Conservation (phyloP, 345 rosid species). For the Anacardium occidentale region DNA sequence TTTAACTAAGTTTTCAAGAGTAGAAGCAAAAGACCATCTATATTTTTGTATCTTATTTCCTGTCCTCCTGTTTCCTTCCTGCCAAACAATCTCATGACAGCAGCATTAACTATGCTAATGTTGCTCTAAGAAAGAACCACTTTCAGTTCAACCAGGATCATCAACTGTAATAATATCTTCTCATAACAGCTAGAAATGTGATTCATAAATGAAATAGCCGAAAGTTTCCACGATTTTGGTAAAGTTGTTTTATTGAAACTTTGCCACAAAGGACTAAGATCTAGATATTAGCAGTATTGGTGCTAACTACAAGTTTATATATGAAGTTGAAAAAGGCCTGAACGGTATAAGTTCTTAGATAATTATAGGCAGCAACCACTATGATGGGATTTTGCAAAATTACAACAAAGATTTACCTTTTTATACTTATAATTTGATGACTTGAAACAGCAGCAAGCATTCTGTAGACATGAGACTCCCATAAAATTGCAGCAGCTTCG, state of each 20-base stretch:
- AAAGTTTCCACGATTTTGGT: not conserved
- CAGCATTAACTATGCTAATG: not conserved
- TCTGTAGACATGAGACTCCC: constrained; percentile 14
- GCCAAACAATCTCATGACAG: not conserved
- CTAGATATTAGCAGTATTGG: not conserved
- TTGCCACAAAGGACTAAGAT: not conserved
- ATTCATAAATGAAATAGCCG: not conserved
- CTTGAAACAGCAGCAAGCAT: constrained; percentile 15
- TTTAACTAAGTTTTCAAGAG: not conserved
- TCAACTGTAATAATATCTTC: too few species aligned
- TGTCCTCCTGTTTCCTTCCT: not conserved
- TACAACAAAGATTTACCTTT: constrained; percentile 25
- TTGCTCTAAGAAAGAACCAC: too few species aligned
- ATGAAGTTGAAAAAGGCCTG: not conserved
- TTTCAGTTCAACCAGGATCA: too few species aligned
- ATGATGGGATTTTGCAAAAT: constrained; percentile 15
- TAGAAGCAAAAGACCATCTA: not conserved
- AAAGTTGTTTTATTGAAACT: constrained; percentile 1
- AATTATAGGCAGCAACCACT: constrained; percentile 24
- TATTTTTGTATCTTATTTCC: not conserved
- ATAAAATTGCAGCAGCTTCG: constrained; percentile 14
- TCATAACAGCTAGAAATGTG: not conserved
- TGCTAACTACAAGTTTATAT: not conserved
- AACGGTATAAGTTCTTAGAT: not conserved
- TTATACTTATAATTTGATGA: not conserved